Conservation (phyloP, 192 early-diverging fungal genomes). For the Funneliformis geosporum region DNA sequence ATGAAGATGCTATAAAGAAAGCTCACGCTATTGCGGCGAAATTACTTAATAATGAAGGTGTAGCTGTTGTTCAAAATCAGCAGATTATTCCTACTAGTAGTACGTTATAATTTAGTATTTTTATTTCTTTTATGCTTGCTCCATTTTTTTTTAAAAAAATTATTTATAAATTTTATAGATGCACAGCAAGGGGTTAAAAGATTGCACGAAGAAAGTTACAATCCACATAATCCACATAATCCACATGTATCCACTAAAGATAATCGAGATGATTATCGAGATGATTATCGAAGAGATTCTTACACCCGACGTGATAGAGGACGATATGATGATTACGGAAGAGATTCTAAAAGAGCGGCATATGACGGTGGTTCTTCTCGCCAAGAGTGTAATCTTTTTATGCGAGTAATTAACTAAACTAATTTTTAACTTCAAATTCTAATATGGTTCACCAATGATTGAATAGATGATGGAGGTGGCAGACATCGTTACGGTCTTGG, state of each 20-base stretch:
- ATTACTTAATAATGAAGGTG: slow-evolving; percentile 37
- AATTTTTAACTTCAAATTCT: not conserved
- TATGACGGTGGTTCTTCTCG: slow-evolving; percentile 29
- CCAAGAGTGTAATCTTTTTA: slow-evolving; percentile 20
- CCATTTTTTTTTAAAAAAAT: not conserved
- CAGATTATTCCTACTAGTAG: slow-evolving; percentile 32
- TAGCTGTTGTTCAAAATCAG: slow-evolving; percentile 33
- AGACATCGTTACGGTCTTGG: slow-evolving; percentile 42
- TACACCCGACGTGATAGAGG: slow-evolving; percentile 24
- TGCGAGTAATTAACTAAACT: not conserved
- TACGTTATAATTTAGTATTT: not conserved
- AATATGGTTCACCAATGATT: not conserved
- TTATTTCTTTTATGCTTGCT: not conserved
- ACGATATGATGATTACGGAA: slow-evolving; percentile 33
- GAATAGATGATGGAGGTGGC: slow-evolving; percentile 25
- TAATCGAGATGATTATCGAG: slow-evolving; percentile 38
- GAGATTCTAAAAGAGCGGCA: slow-evolving; percentile 28
- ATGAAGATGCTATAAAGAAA: slow-evolving; percentile 68
- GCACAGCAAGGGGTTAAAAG: slow-evolving; percentile 27
- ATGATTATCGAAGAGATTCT: slow-evolving; percentile 32
- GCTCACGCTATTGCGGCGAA: slow-evolving; percentile 80
- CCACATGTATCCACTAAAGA: slow-evolving; percentile 29
- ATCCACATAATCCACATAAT: too few species aligned
- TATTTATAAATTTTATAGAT: too few species aligned
- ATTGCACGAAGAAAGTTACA: slow-evolving; percentile 28